A percentile compares a stretch with the other conserved stretches of the same genome.
Conservation (phyloP, 495 filamentous ascomycete species). For the Cercophora sp. region DNA sequence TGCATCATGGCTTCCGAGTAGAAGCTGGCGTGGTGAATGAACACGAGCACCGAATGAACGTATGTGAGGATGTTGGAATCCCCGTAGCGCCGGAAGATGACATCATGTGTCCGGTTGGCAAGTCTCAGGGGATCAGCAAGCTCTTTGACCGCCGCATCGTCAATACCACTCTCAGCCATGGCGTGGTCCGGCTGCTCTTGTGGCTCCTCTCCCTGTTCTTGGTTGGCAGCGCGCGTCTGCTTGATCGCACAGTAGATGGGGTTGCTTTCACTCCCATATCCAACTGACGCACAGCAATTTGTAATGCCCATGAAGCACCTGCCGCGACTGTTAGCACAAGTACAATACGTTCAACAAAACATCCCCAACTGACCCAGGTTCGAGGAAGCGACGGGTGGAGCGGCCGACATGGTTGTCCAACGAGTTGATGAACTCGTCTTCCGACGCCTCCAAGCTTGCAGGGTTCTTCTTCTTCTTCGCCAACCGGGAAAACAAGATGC, state of each 20-base stretch:
- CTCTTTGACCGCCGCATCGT: conserved; percentile 15
- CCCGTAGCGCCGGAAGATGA: conserved; percentile 56
- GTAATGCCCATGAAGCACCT: conserved; percentile 57
- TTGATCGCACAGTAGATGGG: conserved; percentile 31
- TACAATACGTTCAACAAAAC: background rate
- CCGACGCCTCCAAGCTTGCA: conserved; percentile 43
- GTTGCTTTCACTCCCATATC: conserved; percentile 37
- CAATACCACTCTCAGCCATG: conserved; percentile 17
- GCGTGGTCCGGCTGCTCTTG: conserved; percentile 17
- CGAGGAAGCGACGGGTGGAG: conserved; percentile 57
- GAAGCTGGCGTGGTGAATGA: conserved; percentile 58
- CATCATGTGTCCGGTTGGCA: conserved; percentile 30
- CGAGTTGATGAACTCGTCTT: conserved; percentile 47
- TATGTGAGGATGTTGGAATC: conserved; percentile 65
- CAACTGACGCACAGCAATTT: conserved; percentile 37
- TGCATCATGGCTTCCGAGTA: conserved; percentile 47
- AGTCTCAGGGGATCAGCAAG: conserved; percentile 28
- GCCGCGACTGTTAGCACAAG: conserved; percentile 21
- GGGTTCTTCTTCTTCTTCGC: conserved; percentile 43
- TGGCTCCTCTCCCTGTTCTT: no score
- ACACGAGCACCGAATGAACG: conserved; percentile 65
- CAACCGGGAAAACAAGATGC: conserved; percentile 62
- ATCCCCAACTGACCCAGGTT: conserved; percentile 47
- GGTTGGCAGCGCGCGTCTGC: conserved; percentile 1
- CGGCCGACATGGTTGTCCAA: conserved; percentile 59